phyloP scores from a whole-genome alignment of 371 early-diverging fungal species.

The Nosema bombycis region DNA sequence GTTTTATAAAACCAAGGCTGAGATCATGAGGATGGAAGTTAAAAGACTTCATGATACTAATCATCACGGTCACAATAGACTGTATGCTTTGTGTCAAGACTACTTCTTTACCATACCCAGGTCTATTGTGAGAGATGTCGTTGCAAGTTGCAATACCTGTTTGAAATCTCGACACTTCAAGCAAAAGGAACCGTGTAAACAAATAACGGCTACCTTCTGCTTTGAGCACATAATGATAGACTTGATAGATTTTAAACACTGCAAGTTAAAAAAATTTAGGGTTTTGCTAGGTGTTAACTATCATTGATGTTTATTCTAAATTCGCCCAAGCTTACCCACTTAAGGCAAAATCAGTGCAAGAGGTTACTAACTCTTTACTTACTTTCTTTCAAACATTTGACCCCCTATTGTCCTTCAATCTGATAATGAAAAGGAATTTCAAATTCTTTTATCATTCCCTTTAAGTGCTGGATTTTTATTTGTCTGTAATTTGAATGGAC shows the following conservation, averaged over 20 bases:
- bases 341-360: neutral
- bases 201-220: neutral
- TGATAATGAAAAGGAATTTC: conserved; percentile 20
- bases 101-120: neutral
- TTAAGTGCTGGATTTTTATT: too few relatives aligned
- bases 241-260: neutral
- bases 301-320: neutral
- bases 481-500: too few relatives aligned
- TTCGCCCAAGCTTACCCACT: neutral
- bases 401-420: neutral
- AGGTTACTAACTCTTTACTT: neutral
- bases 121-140: neutral
- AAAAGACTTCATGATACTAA: neutral
- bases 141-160: neutral
- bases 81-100: neutral
- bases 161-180: neutral
- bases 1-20: too few relatives aligned
- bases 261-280: neutral
- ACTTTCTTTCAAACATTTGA: neutral
- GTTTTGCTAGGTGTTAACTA: neutral
- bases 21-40: neutral
- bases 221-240: neutral
- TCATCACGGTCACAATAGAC: neutral
- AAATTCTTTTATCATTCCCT: neutral
- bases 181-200: neutral